Evolutionary conservation across 106 monocot species (phyloP).

Genomic region (Chionographis japonica): DNA sequence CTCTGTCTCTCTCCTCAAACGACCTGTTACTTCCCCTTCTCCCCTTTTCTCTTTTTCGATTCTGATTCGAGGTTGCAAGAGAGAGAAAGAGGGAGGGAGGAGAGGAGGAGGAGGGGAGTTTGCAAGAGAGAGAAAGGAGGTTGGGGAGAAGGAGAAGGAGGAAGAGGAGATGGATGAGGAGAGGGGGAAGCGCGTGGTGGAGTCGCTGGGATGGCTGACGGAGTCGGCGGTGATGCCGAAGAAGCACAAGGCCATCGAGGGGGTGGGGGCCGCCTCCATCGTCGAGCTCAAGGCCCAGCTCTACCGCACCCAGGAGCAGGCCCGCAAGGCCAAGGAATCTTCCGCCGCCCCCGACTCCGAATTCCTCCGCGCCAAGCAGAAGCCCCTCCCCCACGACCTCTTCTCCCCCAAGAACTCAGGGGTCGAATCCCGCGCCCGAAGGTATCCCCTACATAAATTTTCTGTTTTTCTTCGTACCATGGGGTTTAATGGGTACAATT

Average conservation of each 20-base stretch:
- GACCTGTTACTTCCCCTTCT: too few relatives aligned
- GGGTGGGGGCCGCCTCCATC: conserved; percentile 89
- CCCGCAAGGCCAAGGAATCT: conserved; percentile 48
- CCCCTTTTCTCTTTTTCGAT: too few relatives aligned
- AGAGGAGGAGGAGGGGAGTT: too few relatives aligned
- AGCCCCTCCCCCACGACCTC: conserved; percentile 24
- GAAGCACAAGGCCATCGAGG: conserved; percentile 89
- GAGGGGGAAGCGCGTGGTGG: conserved; percentile 26
- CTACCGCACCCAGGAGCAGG: conserved; percentile 82
- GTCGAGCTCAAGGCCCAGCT: conserved; percentile 96
- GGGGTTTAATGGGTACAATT: too few relatives aligned
- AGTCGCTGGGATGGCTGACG: conserved; percentile 97
- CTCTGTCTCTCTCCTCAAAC: too few relatives aligned
- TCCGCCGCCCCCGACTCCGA: conserved; percentile 19
- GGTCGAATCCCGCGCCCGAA: conserved; percentile 59
- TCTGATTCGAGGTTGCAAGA: background rate
- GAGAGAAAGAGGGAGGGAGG: background rate
- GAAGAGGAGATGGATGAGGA: background rate
- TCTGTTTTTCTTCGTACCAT: background rate
- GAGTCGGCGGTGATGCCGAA: conserved; percentile 94
- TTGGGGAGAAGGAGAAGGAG: conserved; percentile 14
- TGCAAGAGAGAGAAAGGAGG: background rate
- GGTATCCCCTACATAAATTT: conserved; percentile 19
- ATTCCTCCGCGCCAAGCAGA: conserved; percentile 45
- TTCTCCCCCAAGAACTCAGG: conserved; percentile 68